Evolutionary conservation across 257 asterid species (phyloP), one percentile per base, ranked within the genome.

Genomic region (Mentha longifolia): DNA sequence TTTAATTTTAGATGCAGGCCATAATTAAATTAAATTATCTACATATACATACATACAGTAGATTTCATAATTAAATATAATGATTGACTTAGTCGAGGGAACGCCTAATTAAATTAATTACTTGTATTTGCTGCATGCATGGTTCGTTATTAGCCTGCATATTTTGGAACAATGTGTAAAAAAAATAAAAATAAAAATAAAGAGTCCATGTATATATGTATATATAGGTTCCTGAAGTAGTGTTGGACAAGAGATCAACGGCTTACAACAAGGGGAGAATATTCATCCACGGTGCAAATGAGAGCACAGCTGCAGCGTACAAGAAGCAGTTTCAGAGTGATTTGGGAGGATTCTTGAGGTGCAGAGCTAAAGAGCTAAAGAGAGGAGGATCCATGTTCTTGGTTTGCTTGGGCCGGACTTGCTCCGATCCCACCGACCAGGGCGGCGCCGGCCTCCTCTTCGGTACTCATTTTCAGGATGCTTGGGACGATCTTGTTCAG

Each of bases 401-500:
- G 79, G 95, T 82, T 25, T 89, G 97, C 77, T 74, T 95, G 64
- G 99, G 99, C 0, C 88, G 98, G 78, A 88, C 96, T 20, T 85
- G 88, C 31, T 37, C 77, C 19, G 94, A 95, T 74, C 95, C 99
- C 37, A 77, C 95, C 7, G 96, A 92, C 75, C 99, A 95, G 79
- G 96, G 98, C 33, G 99, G 98, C 65, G 96, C 99, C 6, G 99
- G 99, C 0, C 80, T 89, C 51, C 97, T 95, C 70, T 95, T 95
- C 64, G 97, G 99, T 37, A 82, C 98, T 55, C 96, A 95, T 78
- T 92, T 87, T 79, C 92, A 95, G 69, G 99, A 95, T 81, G 98
- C 99, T 22, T 95, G 99, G 99, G 85, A 95, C 67, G 99, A 95
- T 77, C 98, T 95, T 60, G 97, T 95, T 81, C 88, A 83, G 62